A percentile compares a stretch with the other conserved stretches of the same genome.
Conservation (phyloP, 768 basidiomycete species). For the Pleurotus pulmonarius region DNA sequence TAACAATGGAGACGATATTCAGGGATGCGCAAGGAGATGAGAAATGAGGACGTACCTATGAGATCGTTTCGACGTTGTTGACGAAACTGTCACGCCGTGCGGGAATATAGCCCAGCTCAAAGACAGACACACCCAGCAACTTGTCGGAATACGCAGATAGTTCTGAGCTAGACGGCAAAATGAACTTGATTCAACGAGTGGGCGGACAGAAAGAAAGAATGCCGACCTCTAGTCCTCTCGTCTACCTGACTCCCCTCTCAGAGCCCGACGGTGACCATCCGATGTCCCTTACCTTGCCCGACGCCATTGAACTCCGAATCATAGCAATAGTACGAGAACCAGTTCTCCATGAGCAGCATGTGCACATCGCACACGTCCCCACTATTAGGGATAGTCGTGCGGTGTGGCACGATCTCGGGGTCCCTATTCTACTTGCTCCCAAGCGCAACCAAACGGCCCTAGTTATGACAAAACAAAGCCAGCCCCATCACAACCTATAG, state of each 20-base stretch:
- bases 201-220: neutral
- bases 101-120: conserved; percentile 74
- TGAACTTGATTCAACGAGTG: neutral
- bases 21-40: neutral
- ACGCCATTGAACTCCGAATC: conserved; percentile 47
- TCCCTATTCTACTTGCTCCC: conserved; percentile 43
- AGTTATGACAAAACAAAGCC: no score
- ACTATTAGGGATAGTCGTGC: conserved; percentile 45
- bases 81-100: conserved; percentile 61
- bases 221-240: conserved; percentile 71
- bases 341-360: conserved; percentile 78
- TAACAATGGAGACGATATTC: conserved; percentile 23
- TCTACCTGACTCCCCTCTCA: conserved; percentile 74
- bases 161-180: conserved; percentile 31
- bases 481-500: no score
- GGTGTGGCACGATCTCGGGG: conserved; percentile 76
- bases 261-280: conserved; percentile 80
- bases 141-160: conserved; percentile 46
- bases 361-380: conserved; percentile 57
- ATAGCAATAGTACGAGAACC: conserved; percentile 88
- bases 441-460: no score
- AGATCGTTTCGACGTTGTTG: conserved; percentile 83
- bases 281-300: conserved; percentile 59
- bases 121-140: conserved; percentile 48
- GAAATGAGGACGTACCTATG: conserved; percentile 52